Evolutionary conservation across 2,329 filamentous ascomycete genomes (phyloP).

Genomic region (Beauveria brongniartii): DNA sequence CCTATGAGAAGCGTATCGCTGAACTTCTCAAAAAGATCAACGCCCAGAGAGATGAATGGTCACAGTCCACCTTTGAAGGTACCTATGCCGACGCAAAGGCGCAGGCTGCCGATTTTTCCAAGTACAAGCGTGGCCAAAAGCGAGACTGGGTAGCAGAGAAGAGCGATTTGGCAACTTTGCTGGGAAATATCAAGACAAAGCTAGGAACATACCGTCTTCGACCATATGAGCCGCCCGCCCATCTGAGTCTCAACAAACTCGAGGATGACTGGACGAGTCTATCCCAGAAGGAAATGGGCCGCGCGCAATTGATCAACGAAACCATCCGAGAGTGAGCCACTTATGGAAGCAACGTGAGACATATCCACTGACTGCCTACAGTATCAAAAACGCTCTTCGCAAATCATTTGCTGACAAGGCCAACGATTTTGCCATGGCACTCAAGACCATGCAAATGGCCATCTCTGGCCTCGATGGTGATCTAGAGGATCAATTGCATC

Average conservation of each 20-base stretch:
- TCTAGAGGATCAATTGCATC: conserved; percentile 85
- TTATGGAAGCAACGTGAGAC: neutral
- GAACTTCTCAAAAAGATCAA: conserved; percentile 69
- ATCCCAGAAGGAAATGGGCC: conserved; percentile 75
- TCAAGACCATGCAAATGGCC: conserved; percentile 89
- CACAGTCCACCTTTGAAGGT: conserved; percentile 73
- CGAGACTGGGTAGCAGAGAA: conserved; percentile 96
- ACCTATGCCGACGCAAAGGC: conserved; percentile 89
- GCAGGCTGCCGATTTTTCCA: conserved; percentile 71
- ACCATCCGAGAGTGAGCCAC: conserved; percentile 78
- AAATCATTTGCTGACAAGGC: conserved; percentile 95
- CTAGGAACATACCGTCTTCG: conserved; percentile 87
- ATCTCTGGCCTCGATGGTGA: conserved; percentile 97
- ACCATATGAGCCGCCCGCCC: conserved; percentile 81
- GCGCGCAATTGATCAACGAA: conserved; percentile 93
- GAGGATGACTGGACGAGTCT: conserved; percentile 76
- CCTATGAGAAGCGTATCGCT: conserved; percentile 85
- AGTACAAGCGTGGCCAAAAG: conserved; percentile 88
- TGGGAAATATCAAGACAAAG: conserved; percentile 99
- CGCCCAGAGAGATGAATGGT: conserved; percentile 68
- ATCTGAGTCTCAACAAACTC: conserved; percentile 72
- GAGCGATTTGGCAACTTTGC: conserved; percentile 82
- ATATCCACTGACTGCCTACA: conserved; percentile 20
- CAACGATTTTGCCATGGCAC: conserved; percentile 91
- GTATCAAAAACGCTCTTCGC: conserved; percentile 90